These are phyloP conservation scores for Dipteronia dyeriana DNA, from an alignment of 345 rosid genomes.

Conservation along the genomic window DNA sequence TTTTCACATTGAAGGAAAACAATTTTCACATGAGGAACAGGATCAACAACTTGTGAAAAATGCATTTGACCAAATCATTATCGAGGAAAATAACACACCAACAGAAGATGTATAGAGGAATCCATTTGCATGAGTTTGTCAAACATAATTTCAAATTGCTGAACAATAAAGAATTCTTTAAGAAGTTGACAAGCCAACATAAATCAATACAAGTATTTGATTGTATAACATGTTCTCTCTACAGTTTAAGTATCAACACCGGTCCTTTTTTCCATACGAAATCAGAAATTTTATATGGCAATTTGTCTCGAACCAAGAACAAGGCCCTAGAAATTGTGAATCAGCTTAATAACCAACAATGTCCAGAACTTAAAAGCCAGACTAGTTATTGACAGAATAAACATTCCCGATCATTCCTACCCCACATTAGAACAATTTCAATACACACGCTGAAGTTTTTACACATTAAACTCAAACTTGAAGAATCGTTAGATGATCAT, in stretches of 20 bases:
- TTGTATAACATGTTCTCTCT: background rate
- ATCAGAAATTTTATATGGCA: background rate
- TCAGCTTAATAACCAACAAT: too few species aligned
- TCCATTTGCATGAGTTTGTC: background rate
- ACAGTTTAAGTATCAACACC: background rate
- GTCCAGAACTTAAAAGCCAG: too few species aligned
- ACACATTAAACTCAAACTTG: background rate
- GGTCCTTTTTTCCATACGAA: background rate
- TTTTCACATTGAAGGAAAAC: background rate
- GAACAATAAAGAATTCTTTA: background rate
- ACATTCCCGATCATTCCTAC: background rate
- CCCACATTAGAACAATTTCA: background rate
- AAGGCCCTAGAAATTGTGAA: background rate
- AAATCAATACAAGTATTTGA: background rate
- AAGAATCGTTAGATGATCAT: too few species aligned
- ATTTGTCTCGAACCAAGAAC: background rate
- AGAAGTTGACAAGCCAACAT: background rate
- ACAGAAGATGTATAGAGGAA: background rate
- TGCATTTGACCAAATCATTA: background rate
- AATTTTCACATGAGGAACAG: background rate
- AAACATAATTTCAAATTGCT: background rate
- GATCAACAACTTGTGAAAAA: slow-evolving; percentile 2
- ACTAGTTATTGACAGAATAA: too few species aligned
- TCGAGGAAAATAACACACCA: background rate
- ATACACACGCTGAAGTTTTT: background rate